A percentile compares a stretch with the other conserved stretches of the same genome.
Evolutionary conservation across 148 eudicot genomes (phyloP).

Genomic region (Linanthus parryae): DNA sequence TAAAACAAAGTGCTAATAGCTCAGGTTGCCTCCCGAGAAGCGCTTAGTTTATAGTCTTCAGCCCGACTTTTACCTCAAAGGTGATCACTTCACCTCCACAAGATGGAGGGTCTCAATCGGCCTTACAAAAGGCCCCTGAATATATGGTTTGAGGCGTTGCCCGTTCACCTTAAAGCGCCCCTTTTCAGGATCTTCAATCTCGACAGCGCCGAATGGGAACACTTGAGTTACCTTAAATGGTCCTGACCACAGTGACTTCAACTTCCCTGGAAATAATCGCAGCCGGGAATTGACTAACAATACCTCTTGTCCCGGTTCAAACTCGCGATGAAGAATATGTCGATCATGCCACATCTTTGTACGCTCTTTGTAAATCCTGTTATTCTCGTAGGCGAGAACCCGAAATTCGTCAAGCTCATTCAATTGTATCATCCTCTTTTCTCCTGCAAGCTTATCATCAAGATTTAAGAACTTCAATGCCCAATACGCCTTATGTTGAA

Average conservation of each 20-base stretch:
- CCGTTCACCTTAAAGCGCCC: neutral
- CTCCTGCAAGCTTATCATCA: neutral
- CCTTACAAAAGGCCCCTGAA: too few relatives aligned
- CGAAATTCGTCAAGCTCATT: slow-evolving; percentile 12
- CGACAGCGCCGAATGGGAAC: neutral
- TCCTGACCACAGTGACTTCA: neutral
- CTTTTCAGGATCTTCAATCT: neutral
- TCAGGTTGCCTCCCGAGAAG: too few relatives aligned
- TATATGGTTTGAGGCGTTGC: neutral
- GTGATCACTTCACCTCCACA: too few relatives aligned
- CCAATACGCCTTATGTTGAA: slow-evolving; percentile 9
- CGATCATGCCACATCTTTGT: slow-evolving; percentile 10
- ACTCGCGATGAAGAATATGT: neutral
- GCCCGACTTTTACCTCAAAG: too few relatives aligned
- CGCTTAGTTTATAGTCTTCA: too few relatives aligned
- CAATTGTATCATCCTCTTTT: neutral
- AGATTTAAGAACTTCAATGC: neutral
- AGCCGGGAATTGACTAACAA: slow-evolving; percentile 1
- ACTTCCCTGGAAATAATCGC: neutral
- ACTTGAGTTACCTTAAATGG: slow-evolving; percentile 4
- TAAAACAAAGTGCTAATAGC: too few relatives aligned
- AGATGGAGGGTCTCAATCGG: too few relatives aligned
- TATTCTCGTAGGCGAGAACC: slow-evolving; percentile 5
- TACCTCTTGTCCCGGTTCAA: neutral
- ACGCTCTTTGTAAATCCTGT: slow-evolving; percentile 1